Evolutionary conservation across 352 stramenopile species (phyloP).

Genomic region (Globisporangium spiculum): DNA sequence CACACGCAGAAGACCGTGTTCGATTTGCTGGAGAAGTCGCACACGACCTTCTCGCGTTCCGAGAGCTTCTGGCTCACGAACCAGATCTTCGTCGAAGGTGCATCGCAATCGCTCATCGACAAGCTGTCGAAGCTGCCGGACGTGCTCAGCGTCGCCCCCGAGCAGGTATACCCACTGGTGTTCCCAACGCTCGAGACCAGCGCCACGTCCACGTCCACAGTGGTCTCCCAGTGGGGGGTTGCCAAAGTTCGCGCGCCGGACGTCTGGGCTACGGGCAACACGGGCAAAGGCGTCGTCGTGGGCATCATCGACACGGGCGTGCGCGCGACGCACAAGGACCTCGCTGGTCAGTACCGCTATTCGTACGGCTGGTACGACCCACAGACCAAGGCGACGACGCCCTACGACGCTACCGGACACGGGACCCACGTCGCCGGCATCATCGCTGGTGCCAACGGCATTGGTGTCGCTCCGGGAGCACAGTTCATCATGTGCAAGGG

Average conservation of each 20-base stretch:
- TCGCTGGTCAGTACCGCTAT: slow-evolving; percentile 37
- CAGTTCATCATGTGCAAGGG: slow-evolving; percentile 26
- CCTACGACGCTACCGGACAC: slow-evolving; percentile 22
- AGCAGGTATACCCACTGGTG: slow-evolving; percentile 39
- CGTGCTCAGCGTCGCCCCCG: slow-evolving; percentile 36
- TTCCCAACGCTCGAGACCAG: slow-evolving; percentile 31
- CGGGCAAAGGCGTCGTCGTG: slow-evolving; percentile 46
- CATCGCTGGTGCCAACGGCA: slow-evolving; percentile 18
- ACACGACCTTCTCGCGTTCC: slow-evolving; percentile 21
- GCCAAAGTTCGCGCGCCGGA: slow-evolving; percentile 45
- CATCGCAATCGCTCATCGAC: slow-evolving; percentile 40
- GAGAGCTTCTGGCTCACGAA: slow-evolving; percentile 69
- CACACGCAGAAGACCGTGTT: slow-evolving; percentile 33
- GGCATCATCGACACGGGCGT: slow-evolving; percentile 65
- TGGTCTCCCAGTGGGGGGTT: slow-evolving; percentile 43
- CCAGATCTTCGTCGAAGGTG: slow-evolving; percentile 48
- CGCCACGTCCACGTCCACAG: slow-evolving; percentile 27
- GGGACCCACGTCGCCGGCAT: slow-evolving; percentile 18
- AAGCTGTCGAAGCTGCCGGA: slow-evolving; percentile 36
- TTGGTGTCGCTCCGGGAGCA: slow-evolving; percentile 23
- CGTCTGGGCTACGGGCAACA: slow-evolving; percentile 50
- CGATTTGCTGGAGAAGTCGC: slow-evolving; percentile 23
- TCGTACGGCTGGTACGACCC: slow-evolving; percentile 64
- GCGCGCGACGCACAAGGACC: slow-evolving; percentile 40
- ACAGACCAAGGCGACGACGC: slow-evolving; percentile 7